phyloP scores from a whole-genome alignment of 495 filamentous ascomycete genomes.

The Aspergillus nanangensis region DNA sequence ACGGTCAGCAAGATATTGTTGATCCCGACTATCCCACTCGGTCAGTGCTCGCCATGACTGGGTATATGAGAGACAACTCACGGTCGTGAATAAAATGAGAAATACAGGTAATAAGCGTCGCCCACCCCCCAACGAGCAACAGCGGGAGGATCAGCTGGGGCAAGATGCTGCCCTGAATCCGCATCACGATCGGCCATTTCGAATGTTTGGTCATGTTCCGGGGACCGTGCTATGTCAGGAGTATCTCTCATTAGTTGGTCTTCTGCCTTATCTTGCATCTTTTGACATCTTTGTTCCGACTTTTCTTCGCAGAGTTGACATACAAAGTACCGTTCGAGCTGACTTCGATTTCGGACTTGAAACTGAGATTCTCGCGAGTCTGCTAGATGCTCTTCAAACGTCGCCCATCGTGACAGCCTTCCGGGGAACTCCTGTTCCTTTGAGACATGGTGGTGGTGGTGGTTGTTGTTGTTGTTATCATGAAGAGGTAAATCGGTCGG shows the following conservation, averaged over 20 bases:
- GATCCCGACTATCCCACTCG: slow-evolving; percentile 41
- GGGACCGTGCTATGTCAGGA: slow-evolving; percentile 46
- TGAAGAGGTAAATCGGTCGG: not conserved
- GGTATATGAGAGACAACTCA: slow-evolving; percentile 23
- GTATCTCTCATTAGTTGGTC: slow-evolving; percentile 6
- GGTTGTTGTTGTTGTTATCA: not conserved
- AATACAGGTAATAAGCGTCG: slow-evolving; percentile 62
- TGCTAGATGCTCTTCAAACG: not conserved
- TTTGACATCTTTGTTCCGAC: not conserved
- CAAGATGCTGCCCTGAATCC: slow-evolving; percentile 73
- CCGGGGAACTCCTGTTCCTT: not conserved
- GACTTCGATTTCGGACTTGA: slow-evolving; percentile 8
- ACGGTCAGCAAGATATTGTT: slow-evolving; percentile 72
- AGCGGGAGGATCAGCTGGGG: slow-evolving; percentile 80
- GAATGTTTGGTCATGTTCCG: slow-evolving; percentile 70
- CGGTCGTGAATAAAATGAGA: slow-evolving; percentile 46
- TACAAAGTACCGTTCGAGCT: slow-evolving; percentile 43
- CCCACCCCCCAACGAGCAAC: slow-evolving; percentile 61
- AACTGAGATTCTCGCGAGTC: not conserved
- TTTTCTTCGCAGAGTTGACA: slow-evolving; percentile 8
- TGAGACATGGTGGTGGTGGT: not conserved
- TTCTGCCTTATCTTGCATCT: not conserved
- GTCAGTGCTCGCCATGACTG: not conserved
- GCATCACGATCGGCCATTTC: slow-evolving; percentile 77
- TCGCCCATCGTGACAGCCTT: not conserved